Evolutionary conservation across 1,284 basidiomycete species (phyloP), one percentile per base, ranked within the genome.

Genomic region (Takashimella koratensis): DNA sequence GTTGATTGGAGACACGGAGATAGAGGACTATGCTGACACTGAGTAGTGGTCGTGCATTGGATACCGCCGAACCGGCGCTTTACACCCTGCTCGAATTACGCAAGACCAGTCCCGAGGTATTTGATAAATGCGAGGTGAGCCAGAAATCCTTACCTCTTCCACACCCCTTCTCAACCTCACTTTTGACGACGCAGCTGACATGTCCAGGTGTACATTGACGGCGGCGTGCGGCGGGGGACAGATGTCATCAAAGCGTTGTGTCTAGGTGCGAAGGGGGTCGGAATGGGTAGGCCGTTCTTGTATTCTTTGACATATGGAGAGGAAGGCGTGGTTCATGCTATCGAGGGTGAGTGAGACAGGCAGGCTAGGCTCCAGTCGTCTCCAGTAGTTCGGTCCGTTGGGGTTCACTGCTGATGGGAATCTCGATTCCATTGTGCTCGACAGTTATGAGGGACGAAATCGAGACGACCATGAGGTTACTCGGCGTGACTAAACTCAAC

Each of bases 371-470:
- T 4, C n/a, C n/a, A n/a, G n/a, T n/a, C n/a, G n/a, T n/a, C n/a
- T n/a, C n/a, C n/a, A n/a, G n/a, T n/a, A n/a, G n/a, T n/a, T n/a
- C n/a, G n/a, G n/a, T n/a, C n/a, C n/a, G n/a, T n/a, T n/a, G n/a
- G n/a, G n/a, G n/a, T n/a, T n/a, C n/a, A n/a, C n/a, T n/a, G n/a
- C n/a, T n/a, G n/a, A n/a, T n/a, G n/a, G n/a, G n/a, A n/a, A n/a
- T n/a, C n/a, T n/a, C n/a, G n/a, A n/a, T n/a, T n/a, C n/a, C n/a
- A n/a, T n/a, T n/a, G n/a, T n/a, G n/a, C n/a, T n/a, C n/a, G n/a
- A 10, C 52, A 63, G 87, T 95, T 42, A 73, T 95, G 60, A 79
- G 86, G 62, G 84, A 87, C 47, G 92, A 96, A 77, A 88, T 95
- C 39, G 72, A 85, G 42, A 84, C 84, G 3, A 84, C 83, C 0